Percentiles rank a stretch among this genome's conserved stretches.
Conservation (phyloP, 768 basidiomycete species). For the Pisolithus albus region DNA sequence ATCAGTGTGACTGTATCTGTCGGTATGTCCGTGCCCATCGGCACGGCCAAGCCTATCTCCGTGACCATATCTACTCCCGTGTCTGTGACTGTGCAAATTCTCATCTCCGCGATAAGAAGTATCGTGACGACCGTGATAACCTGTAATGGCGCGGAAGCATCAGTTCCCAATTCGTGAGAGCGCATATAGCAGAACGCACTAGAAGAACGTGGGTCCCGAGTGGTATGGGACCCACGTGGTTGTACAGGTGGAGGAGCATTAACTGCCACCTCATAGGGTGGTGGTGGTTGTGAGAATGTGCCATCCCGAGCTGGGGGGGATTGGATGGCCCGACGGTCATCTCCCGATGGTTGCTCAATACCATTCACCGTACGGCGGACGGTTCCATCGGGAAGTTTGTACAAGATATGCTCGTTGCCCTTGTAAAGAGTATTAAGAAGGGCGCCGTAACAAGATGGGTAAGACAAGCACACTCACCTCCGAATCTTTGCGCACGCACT, state of each 20-base stretch:
- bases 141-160: not conserved
- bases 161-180: not conserved
- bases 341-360: constrained; percentile 33
- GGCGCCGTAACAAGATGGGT: not conserved
- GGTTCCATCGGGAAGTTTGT: constrained; percentile 59
- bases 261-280: constrained; percentile 16
- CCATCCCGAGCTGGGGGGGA: not conserved
- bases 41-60: constrained; percentile 11
- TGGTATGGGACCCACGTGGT: constrained; percentile 3
- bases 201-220: constrained; percentile 12
- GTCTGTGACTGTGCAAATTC: not conserved
- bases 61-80: constrained; percentile 1
- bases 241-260: not conserved
- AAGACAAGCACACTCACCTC: constrained; percentile 38
- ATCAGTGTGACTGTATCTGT: constrained; percentile 2
- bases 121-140: constrained; percentile 11
- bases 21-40: constrained; percentile 9
- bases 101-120: constrained; percentile 6
- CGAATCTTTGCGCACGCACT: constrained; percentile 48
- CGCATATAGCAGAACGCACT: not conserved
- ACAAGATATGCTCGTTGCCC: constrained; percentile 72
- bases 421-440: constrained; percentile 22
- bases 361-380: constrained; percentile 66
- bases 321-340: constrained; percentile 10
- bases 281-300: not conserved